Evolutionary conservation across 2,329 filamentous ascomycete genomes (phyloP), one percentile per base, ranked within the genome.

Genomic region (Parafenestella ontariensis): DNA sequence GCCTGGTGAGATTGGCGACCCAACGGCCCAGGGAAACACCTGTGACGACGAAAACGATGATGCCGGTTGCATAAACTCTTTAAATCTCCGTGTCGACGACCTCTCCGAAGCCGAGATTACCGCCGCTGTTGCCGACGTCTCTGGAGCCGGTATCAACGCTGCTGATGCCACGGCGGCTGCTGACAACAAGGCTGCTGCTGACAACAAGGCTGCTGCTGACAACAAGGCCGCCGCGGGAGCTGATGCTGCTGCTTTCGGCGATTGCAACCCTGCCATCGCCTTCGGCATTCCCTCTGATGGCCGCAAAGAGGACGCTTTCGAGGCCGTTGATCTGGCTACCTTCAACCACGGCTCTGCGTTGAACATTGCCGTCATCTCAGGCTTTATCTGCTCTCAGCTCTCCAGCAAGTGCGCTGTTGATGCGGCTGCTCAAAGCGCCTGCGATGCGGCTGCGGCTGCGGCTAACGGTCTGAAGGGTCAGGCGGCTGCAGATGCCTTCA

Each of bases 321-420:
- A 78, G 60, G 74, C 80, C 33, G 68, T 66, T 9, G 76, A 82
- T 67, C 63, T 75, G 64, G 49, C 59, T 29, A 70, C 66, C 66
- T 85, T 85, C 74, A 77, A 75, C 69, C 83, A 85, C 71, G 82
- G 82, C 48, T 83, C 81, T 3, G 82, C 82, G 7, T 68, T 77
- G 36, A 78, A 78, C 64, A 81, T 83, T 63, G 74, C 66, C 37
- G 72, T 83, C 62, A 79, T 83, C 59, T 73, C 81, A 13, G 60
- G 73, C 41, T 83, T 83, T 63, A 81, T 82, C 67, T 82, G 79
- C 69, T 65, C 73, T 36, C 78, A 79, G 49, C 68, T 82, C 18
- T 52, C 65, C 28, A 75, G 56, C 53, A 64, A 62, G 51, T 74
- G 68, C 56, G 45, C 64, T 9, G 64, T 62, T 5, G 52, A 52